phyloP scores from a whole-genome alignment of 1,139 yeast species.

The Blastobotrys serpentis region DNA sequence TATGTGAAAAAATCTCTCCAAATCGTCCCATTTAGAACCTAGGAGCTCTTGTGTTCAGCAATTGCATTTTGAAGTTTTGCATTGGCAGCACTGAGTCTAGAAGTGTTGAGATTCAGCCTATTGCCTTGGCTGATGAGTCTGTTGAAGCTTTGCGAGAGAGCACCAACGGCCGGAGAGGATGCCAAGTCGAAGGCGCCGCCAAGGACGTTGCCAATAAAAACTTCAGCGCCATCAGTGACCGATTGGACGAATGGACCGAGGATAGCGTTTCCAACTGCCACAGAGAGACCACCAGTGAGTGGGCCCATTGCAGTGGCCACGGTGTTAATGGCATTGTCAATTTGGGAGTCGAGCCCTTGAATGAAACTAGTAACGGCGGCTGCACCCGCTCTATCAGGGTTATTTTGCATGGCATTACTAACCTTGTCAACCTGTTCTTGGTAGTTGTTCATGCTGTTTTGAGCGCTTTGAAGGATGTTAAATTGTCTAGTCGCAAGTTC shows the following conservation, averaged over 20 bases:
- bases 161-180: constrained; percentile 14
- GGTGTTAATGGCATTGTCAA: constrained; percentile 31
- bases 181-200: constrained; percentile 21
- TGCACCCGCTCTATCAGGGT: constrained; percentile 29
- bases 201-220: constrained; percentile 23
- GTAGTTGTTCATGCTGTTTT: constrained; percentile 26
- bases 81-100: too few relatives aligned
- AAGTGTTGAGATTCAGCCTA: constrained; percentile 21
- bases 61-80: too few relatives aligned
- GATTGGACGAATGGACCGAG: constrained; percentile 38
- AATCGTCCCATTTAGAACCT: too few relatives aligned
- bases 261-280: constrained; percentile 28
- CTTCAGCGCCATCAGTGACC: constrained; percentile 37
- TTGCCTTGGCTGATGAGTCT: constrained; percentile 18
- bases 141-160: constrained; percentile 15
- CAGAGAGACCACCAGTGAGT: constrained; percentile 30
- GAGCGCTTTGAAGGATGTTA: constrained; percentile 19
- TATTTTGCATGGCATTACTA: constrained; percentile 20
- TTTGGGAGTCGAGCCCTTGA: constrained; percentile 29
- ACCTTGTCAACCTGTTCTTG: constrained; percentile 27
- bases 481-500: constrained; percentile 24
- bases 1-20: too few relatives aligned
- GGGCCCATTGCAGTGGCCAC: constrained; percentile 28
- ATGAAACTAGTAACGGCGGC: constrained; percentile 29
- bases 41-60: too few relatives aligned